Base-by-base conservation (phyloP, 148 eudicot species). In the Rhododendron molle region DNA sequence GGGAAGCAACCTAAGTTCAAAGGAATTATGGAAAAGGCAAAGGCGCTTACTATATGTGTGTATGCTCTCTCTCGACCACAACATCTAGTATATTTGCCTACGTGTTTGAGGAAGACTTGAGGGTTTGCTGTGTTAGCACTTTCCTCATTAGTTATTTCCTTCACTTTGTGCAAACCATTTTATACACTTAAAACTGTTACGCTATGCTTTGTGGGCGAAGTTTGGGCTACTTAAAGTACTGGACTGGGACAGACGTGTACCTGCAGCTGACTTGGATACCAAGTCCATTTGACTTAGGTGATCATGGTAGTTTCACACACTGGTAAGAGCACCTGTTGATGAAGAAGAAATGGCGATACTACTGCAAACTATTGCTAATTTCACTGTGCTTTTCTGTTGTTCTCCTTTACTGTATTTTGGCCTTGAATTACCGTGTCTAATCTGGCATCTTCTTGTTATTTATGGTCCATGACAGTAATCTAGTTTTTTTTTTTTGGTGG, bases 181-280 rank as follows among this genome's bases (percentile, higher is more conserved):
- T 28, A 10, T 11, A 16, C 5, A 16, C 60, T 5, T 54, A 4
- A 50, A 23, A 32, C 84, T 28, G 11, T 40, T 34, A 40, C 5
- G 36, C 50, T 43, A 40, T 54, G 44, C 83, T 56, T 30, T 54
- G 56, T 50, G 52, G 30, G 15, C 4, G 2, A 54, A 81, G 46
- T 9, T 81, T 81, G 56, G 28, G 40, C 69, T 7, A 34, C 50
- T 23, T 78, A 30, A 78, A 46, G 32, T 52, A 78, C n/a, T 46
- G 28, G 32, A 50, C n/a, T 15, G 43, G 18, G 47, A 80, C n/a
- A 28, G 34, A 46, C 1, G 21, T 54, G 13, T 52, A 78, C 65
- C 82, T 80, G 62, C 56, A 23, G 54, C 81, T 44, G 16, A 78
- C 60, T 26, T 78, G 81, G 81, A 11, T 78, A n/a, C 80, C 32